phyloP scores from a whole-genome alignment of 192 early-diverging fungal species.

The Mycoemilia scoparia region DNA sequence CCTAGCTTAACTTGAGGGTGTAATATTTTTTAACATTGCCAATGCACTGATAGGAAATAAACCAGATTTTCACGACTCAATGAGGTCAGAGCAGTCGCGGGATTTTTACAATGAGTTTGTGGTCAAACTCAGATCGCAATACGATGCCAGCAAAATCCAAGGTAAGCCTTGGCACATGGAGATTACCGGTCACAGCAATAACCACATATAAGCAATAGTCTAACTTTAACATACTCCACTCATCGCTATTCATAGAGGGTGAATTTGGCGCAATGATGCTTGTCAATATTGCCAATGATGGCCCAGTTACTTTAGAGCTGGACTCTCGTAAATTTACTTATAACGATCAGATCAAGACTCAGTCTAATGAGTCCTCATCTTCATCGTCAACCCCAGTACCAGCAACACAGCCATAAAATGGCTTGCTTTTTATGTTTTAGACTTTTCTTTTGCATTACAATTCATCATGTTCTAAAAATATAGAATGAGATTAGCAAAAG shows the following conservation, averaged over 20 bases:
- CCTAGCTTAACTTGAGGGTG: not conserved
- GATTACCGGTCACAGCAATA: not conserved
- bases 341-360: not conserved
- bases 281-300: conserved; percentile 76
- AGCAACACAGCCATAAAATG: too few species aligned
- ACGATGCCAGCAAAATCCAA: conserved; percentile 48
- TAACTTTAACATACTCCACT: not conserved
- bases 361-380: too few species aligned
- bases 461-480: too few species aligned
- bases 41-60: conserved; percentile 36
- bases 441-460: too few species aligned
- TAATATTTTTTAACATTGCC: not conserved
- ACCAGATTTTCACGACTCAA: conserved; percentile 84
- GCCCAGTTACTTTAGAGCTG: conserved; percentile 38
- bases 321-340: conserved; percentile 32
- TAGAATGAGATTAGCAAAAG: too few species aligned
- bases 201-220: not conserved
- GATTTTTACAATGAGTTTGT: conserved; percentile 64
- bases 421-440: too few species aligned
- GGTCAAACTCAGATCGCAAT: conserved; percentile 37
- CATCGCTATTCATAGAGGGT: conserved; percentile 36
- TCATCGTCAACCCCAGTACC: too few species aligned
- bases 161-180: too few species aligned
- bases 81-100: conserved; percentile 48
- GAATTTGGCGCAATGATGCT: conserved; percentile 95